Evolutionary conservation across 805 yeast genomes (phyloP).

Genomic region (Yarrowia sp.): DNA sequence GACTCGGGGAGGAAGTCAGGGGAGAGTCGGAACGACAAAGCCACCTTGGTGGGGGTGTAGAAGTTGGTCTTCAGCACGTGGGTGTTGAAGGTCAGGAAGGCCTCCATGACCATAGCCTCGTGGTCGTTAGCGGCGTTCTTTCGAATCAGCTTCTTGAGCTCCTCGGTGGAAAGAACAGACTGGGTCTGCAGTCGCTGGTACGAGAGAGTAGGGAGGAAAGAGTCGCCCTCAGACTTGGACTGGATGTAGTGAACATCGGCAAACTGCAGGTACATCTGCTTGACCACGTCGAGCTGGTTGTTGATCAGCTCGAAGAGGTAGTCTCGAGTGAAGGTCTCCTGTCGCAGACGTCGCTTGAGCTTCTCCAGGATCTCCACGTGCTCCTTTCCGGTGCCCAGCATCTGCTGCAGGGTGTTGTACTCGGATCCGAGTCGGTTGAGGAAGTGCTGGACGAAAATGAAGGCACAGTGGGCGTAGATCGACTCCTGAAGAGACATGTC

Average conservation of each 20-base stretch:
- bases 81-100: constrained; percentile 80
- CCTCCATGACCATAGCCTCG: constrained; percentile 75
- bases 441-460: constrained; percentile 89
- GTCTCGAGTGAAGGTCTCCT: constrained; percentile 87
- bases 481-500: constrained; percentile 90
- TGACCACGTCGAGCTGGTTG: constrained; percentile 65
- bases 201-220: constrained; percentile 60
- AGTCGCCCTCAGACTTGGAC: constrained; percentile 41
- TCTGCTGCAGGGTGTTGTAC: constrained; percentile 62
- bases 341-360: constrained; percentile 83
- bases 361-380: constrained; percentile 74
- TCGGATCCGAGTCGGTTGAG: constrained; percentile 92
- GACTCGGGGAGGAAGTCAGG: constrained; percentile 78
- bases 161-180: constrained; percentile 70
- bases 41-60: constrained; percentile 90
- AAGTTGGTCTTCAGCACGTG: constrained; percentile 90
- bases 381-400: constrained; percentile 62
- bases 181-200: constrained; percentile 79
- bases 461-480: constrained; percentile 90
- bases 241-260: constrained; percentile 86
- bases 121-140: constrained; percentile 74
- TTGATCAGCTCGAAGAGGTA: constrained; percentile 76
- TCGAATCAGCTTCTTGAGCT: constrained; percentile 64
- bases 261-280: constrained; percentile 83
- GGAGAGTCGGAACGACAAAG: constrained; percentile 85